A percentile compares a stretch with the other conserved stretches of the same genome.
Evolutionary conservation across 2,329 filamentous ascomycete genomes (phyloP).

Genomic region (Neopestalotiopsis sp.): DNA sequence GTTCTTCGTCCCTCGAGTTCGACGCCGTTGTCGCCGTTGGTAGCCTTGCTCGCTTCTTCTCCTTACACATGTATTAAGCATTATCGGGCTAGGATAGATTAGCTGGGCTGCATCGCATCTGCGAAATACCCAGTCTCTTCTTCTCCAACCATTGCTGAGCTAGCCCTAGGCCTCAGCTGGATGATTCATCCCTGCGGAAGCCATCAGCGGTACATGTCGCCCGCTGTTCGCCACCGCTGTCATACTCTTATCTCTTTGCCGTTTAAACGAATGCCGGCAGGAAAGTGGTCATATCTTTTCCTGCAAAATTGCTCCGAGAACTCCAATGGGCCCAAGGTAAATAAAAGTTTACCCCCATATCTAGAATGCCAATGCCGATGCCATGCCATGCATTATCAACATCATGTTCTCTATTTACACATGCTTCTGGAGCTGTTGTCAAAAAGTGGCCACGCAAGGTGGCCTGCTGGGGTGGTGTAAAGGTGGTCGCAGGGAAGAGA

Average conservation of each 20-base stretch:
- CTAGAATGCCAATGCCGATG: conserved; percentile 55
- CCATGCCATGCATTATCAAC: conserved; percentile 55
- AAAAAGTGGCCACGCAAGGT: conserved; percentile 37
- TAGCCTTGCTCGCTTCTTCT: conserved; percentile 29
- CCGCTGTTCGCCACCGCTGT: conserved; percentile 21
- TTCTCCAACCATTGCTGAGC: conserved; percentile 35
- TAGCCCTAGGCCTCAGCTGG: conserved; percentile 40
- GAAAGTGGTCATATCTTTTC: conserved; percentile 36
- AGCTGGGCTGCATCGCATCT: conserved; percentile 27
- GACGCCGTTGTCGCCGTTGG: conserved; percentile 9
- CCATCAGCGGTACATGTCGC: conserved; percentile 21
- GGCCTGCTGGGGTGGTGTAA: conserved; percentile 36
- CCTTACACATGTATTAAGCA: conserved; percentile 49
- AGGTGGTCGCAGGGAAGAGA: conserved; percentile 35
- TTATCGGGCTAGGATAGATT: conserved; percentile 45
- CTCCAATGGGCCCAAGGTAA: conserved; percentile 48
- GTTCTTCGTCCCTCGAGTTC: not conserved
- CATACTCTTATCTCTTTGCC: conserved; percentile 30
- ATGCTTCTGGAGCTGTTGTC: conserved; percentile 42
- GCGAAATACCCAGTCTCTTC: conserved; percentile 29
- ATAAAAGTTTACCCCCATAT: conserved; percentile 41
- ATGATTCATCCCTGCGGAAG: conserved; percentile 31
- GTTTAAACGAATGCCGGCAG: conserved; percentile 54
- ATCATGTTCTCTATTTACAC: conserved; percentile 57
- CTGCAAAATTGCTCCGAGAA: conserved; percentile 51